Percentiles rank a stretch among this genome's conserved stretches.
Evolutionary conservation across 2,329 filamentous ascomycete species (phyloP).

Genomic region (Fusarium bulbicola): DNA sequence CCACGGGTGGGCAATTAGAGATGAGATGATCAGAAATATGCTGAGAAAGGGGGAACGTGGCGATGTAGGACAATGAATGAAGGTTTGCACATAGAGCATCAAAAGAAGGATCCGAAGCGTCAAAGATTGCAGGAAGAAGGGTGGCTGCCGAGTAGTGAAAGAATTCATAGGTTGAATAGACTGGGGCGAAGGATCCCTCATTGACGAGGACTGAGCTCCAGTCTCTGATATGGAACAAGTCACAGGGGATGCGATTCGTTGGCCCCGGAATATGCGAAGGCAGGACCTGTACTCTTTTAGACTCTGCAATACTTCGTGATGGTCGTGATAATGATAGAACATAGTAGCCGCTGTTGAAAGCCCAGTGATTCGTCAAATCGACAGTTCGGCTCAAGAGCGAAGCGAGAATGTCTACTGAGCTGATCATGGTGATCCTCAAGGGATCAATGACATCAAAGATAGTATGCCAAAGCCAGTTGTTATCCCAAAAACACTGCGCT

Average conservation of each 20-base stretch:
- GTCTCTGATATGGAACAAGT: conserved; percentile 65
- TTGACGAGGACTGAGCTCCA: conserved; percentile 76
- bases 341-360: conserved; percentile 71
- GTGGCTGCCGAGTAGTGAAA: conserved; percentile 72
- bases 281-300: background rate
- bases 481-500: conserved; percentile 36
- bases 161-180: conserved; percentile 77
- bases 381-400: conserved; percentile 66
- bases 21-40: conserved; percentile 64
- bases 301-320: background rate
- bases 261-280: conserved; percentile 24
- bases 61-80: conserved; percentile 66
- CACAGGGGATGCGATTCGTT: conserved; percentile 40
- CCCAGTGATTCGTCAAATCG: conserved; percentile 67
- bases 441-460: conserved; percentile 65
- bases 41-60: conserved; percentile 72
- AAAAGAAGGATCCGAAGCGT: conserved; percentile 51
- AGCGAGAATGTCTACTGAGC: conserved; percentile 70
- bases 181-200: conserved; percentile 77
- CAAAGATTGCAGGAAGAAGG: conserved; percentile 63
- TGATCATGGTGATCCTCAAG: conserved; percentile 63
- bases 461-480: conserved; percentile 63
- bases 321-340: conserved; percentile 60
- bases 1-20: conserved; percentile 58
- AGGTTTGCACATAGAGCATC: conserved; percentile 51